Evolutionary conservation across 768 basidiomycete species (phyloP).

Genomic region (Hydnum rufescens): DNA sequence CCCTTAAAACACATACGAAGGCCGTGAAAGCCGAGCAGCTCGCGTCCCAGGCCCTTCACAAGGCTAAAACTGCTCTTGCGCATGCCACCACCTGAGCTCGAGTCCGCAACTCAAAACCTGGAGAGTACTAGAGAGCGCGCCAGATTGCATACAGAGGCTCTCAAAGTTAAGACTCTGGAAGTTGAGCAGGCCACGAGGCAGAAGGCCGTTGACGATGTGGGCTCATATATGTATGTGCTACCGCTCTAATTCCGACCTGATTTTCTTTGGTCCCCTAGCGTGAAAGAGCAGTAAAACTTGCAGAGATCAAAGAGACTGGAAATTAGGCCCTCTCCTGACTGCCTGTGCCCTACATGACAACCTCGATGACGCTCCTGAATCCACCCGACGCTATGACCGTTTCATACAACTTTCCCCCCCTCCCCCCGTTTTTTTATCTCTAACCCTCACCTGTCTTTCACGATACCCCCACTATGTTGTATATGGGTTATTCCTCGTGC

Average conservation of each 20-base stretch:
- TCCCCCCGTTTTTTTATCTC: no score
- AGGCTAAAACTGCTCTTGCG: conserved; percentile 43
- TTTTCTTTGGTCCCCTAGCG: conserved; percentile 17
- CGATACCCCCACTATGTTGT: no score
- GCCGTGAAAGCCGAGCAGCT: conserved; percentile 40
- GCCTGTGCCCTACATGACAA: no score
- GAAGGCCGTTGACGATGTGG: conserved; percentile 47
- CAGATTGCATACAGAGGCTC: conserved; percentile 34
- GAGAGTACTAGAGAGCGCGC: conserved; percentile 34
- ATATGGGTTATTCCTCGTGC: no score
- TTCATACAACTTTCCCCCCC: no score
- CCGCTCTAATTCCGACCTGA: background rate
- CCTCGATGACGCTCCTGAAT: no score
- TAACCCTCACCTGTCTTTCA: no score
- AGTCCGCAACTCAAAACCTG: conserved; percentile 28
- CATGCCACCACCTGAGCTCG: conserved; percentile 28
- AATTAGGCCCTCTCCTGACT: no score
- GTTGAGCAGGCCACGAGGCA: conserved; percentile 44
- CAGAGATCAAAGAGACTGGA: conserved; percentile 24
- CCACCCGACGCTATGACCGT: no score
- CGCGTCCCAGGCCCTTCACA: conserved; percentile 36
- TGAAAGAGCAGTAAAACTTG: conserved; percentile 35
- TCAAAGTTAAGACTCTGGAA: conserved; percentile 54
- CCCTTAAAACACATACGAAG: conserved; percentile 32
- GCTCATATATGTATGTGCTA: conserved; percentile 8